These are phyloP conservation scores for Laburnicola sp. DNA, from an alignment of 2,329 filamentous ascomycete species.

Conservation along the genomic window DNA sequence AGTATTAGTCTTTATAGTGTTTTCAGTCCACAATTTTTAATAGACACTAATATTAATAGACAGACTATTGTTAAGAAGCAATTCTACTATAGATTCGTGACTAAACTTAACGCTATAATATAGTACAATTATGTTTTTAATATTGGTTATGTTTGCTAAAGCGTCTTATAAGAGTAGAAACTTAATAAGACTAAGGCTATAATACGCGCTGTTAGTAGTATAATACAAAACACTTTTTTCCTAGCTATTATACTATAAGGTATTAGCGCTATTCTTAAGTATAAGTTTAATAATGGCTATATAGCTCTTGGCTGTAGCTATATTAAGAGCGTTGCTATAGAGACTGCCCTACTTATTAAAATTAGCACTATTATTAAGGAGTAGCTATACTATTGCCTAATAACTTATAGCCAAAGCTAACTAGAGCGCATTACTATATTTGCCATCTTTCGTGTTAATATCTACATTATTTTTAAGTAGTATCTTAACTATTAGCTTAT, in stretches of 20 bases:
- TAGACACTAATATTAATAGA: slow-evolving; percentile 10
- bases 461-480: neutral
- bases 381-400: neutral
- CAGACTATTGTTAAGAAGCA: slow-evolving; percentile 10
- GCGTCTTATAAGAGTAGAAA: neutral
- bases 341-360: no score
- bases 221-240: neutral
- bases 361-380: no score
- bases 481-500: neutral
- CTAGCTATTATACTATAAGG: no score
- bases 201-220: neutral
- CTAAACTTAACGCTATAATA: slow-evolving; percentile 16
- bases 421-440: no score
- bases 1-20: neutral
- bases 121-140: slow-evolving; percentile 14
- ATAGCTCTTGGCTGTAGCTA: no score
- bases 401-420: neutral
- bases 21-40: neutral
- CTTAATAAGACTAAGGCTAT: neutral
- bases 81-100: slow-evolving; percentile 9
- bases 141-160: slow-evolving; percentile 1
- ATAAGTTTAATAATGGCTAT: no score
- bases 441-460: neutral
- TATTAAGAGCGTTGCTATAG: no score
- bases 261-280: no score